A percentile compares a stretch with the other conserved stretches of the same genome.
Evolutionary conservation across 352 stramenopile genomes (phyloP).

Genomic region (Phytopythium ostracodes): DNA sequence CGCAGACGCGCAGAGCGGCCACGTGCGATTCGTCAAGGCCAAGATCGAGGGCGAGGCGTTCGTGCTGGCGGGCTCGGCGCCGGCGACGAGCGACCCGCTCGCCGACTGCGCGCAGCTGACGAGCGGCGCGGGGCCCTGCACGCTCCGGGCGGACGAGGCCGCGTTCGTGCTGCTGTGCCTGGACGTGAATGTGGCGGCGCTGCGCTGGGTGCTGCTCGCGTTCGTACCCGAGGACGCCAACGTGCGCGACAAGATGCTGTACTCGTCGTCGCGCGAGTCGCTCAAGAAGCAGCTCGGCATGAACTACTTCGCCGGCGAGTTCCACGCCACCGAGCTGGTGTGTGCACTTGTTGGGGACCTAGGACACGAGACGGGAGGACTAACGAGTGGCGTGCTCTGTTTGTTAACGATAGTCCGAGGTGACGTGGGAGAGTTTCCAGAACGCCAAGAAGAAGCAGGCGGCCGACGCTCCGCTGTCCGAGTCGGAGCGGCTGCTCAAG

Average conservation of each 20-base stretch:
- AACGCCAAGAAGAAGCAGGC: constrained; percentile 65
- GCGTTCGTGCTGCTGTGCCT: constrained; percentile 75
- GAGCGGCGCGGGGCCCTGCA: constrained; percentile 4
- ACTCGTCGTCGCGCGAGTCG: constrained; percentile 88
- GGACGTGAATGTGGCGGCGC: constrained; percentile 61
- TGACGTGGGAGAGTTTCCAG: constrained; percentile 75
- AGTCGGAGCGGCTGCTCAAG: constrained; percentile 81
- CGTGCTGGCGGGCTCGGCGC: constrained; percentile 35
- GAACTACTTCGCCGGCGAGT: constrained; percentile 90
- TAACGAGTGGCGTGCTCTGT: background rate
- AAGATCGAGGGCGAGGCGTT: constrained; percentile 62
- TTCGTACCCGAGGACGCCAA: constrained; percentile 75
- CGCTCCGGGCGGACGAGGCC: constrained; percentile 36
- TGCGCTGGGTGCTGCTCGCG: constrained; percentile 77
- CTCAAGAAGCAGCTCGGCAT: constrained; percentile 88
- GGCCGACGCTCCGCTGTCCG: constrained; percentile 77
- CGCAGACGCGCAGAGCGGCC: constrained; percentile 60
- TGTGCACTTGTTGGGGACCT: background rate
- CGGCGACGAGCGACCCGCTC: constrained; percentile 35
- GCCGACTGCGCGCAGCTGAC: constrained; percentile 34
- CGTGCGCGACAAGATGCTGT: constrained; percentile 90
- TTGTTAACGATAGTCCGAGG: constrained; percentile 37
- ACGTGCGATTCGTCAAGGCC: constrained; percentile 67
- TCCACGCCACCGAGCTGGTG: constrained; percentile 81
- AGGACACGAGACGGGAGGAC: background rate